phyloP scores from a whole-genome alignment of 164 flowering plant genomes.

The Liquidambar formosana region DNA sequence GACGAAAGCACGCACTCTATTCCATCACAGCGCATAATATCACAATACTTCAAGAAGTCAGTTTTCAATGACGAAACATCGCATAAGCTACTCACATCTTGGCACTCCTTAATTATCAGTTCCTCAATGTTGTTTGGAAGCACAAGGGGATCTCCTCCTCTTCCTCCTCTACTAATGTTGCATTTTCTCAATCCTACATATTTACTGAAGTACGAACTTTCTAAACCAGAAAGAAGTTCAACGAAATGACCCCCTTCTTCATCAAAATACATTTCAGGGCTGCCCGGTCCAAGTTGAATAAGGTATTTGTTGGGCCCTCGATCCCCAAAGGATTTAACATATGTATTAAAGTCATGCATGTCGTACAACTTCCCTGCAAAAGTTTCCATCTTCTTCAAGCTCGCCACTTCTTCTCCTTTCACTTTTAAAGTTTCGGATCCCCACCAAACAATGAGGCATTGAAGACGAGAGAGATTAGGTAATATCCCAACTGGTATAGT shows the following conservation, averaged over 20 bases:
- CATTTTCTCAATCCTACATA: too few species aligned
- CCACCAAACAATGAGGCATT: not conserved
- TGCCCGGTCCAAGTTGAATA: not conserved
- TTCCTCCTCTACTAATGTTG: too few species aligned
- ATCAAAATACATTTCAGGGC: not conserved
- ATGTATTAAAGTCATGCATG: not conserved
- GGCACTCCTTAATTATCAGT: too few species aligned
- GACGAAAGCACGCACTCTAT: too few species aligned
- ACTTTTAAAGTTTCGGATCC: not conserved
- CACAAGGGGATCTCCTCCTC: too few species aligned
- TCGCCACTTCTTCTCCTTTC: not conserved
- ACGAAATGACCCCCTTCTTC: not conserved
- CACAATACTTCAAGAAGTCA: not conserved
- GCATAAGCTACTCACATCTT: too few species aligned
- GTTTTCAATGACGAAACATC: too few species aligned
- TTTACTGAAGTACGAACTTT: too few species aligned
- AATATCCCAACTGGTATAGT: conserved; percentile 8
- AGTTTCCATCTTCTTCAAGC: not conserved
- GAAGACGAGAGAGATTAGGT: not conserved
- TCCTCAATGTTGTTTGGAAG: too few species aligned
- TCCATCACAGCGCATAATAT: too few species aligned
- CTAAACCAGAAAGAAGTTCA: too few species aligned
- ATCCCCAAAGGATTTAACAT: not conserved
- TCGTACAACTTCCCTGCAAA: not conserved
- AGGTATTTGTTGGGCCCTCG: not conserved